Base-by-base conservation (phyloP, 345 rosid genomes). In the Turritis glabra region DNA sequence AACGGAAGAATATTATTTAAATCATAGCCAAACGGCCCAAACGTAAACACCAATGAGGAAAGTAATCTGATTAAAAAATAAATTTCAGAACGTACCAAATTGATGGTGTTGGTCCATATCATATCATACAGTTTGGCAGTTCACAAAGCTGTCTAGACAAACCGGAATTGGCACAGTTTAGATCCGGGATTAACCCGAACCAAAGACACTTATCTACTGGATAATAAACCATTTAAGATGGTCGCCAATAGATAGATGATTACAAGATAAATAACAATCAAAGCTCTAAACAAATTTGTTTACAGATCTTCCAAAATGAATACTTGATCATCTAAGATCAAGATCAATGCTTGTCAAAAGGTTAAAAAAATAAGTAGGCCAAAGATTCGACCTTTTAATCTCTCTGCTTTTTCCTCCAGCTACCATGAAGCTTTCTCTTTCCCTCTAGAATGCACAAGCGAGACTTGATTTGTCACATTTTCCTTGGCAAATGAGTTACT, bases 391-490 rank as follows among this genome's bases (percentile, higher is more conserved):
- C 54, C 25, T 60, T 75, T 40, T 73, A 40, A 67, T 51, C 54
- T 64, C 47, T 22, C 27, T 65, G 51, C n/a, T 33, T 5, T 23
- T 26, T 21, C 3, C 3, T 3, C 51, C 44, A 59, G 71, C 46
- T 72, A 67, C 72, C 64, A 69, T 29, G 41, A 56, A 47, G 67
- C 67, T 56, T 64, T 71, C 75, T 54, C 77, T 70, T 78, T 75
- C 80, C 69, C 82, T 75, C 79, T 48, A 5, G 89, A 82, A 72
- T 82, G 78, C 15, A 77, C 80, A 17, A 80, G 67, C 5, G 69
- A 73, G 50, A 75, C 76, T 48, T 73, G 83, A 69, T 81, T 83
- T 5, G 57, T 23, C 5, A 83, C 48, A 30, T 71, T 79, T 15
- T 82, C 85, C 76, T 56, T 25, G 58, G 77, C 58, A 23, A 46